phyloP scores from a whole-genome alignment of 331 rosid genomes.

The Malus hybrid region DNA sequence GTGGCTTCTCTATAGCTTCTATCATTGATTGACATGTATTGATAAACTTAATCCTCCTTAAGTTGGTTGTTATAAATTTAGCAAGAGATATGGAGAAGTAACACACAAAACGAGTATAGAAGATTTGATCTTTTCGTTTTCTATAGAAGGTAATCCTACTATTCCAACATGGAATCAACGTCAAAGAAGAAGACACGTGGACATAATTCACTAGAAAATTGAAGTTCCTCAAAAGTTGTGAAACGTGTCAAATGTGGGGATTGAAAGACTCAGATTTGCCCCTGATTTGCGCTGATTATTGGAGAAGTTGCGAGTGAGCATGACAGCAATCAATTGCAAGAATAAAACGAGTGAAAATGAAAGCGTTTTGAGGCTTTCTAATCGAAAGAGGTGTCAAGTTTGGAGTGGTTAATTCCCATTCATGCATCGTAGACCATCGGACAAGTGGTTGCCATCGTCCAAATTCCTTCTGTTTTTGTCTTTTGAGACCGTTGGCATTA shows the following conservation, averaged over 20 bases:
- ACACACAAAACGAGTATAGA: rapidly evolving
- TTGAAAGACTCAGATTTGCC: neutral
- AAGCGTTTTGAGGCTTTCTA: neutral
- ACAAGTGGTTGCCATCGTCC: neutral
- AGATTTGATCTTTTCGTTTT: no score
- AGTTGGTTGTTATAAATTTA: no score
- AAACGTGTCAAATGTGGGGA: slow-evolving; percentile 5
- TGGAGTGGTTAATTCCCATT: slow-evolving; percentile 8
- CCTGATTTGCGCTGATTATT: slow-evolving; percentile 1
- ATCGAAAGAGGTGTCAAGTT: slow-evolving; percentile 12
- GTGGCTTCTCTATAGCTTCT: no score
- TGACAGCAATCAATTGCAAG: neutral
- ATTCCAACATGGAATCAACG: neutral
- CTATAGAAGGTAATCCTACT: neutral
- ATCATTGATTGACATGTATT: no score
- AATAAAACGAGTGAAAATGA: neutral
- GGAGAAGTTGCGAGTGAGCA: neutral
- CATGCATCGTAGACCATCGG: neutral
- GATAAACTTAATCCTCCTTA: no score
- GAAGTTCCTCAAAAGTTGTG: neutral
- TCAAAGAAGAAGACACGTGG: neutral
- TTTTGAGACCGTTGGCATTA: neutral
- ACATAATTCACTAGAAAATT: neutral
- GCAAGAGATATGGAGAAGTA: no score
- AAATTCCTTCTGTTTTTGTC: slow-evolving; percentile 7